Conservation (phyloP, 345 rosid species). For the Linum trigynum region DNA sequence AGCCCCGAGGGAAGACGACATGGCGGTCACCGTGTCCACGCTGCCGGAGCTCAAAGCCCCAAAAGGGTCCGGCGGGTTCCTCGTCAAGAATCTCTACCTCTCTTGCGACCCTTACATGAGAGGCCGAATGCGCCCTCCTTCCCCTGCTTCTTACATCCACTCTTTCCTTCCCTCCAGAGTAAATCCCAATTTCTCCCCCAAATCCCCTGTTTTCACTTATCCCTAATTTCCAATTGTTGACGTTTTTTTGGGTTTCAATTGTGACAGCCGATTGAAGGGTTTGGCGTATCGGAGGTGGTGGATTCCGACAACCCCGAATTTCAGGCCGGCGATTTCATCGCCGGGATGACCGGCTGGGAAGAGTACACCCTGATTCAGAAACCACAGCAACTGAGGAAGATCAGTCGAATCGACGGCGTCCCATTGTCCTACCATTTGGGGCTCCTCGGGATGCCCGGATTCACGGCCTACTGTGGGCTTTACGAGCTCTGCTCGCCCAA, state of each 20-base stretch:
- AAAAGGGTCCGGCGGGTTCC: conserved; percentile 27
- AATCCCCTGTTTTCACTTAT: not conserved
- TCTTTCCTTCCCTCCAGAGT: conserved; percentile 42
- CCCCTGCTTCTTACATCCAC: conserved; percentile 29
- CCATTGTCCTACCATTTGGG: conserved; percentile 68
- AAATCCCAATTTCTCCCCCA: no score
- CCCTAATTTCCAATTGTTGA: conserved; percentile 18
- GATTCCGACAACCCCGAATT: conserved; percentile 49
- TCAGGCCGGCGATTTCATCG: conserved; percentile 47
- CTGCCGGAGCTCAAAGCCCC: conserved; percentile 28
- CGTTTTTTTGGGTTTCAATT: conserved; percentile 9
- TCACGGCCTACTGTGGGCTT: conserved; percentile 68
- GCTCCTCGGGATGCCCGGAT: conserved; percentile 81
- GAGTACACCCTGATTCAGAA: conserved; percentile 49
- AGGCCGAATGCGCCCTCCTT: conserved; percentile 35
- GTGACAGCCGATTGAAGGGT: conserved; percentile 55
- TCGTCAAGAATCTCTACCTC: conserved; percentile 44
- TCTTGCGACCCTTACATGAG: conserved; percentile 57
- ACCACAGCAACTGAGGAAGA: conserved; percentile 36
- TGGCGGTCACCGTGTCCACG: conserved; percentile 31
- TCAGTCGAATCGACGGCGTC: conserved; percentile 31
- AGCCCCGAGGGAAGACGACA: conserved; percentile 36
- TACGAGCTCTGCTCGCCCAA: conserved; percentile 53
- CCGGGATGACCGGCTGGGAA: conserved; percentile 69
- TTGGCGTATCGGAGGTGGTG: conserved; percentile 58